Percentiles rank a stretch among this genome's conserved stretches.
phyloP scores from a whole-genome alignment of 805 yeast genomes.

The Priceomyces medius region DNA sequence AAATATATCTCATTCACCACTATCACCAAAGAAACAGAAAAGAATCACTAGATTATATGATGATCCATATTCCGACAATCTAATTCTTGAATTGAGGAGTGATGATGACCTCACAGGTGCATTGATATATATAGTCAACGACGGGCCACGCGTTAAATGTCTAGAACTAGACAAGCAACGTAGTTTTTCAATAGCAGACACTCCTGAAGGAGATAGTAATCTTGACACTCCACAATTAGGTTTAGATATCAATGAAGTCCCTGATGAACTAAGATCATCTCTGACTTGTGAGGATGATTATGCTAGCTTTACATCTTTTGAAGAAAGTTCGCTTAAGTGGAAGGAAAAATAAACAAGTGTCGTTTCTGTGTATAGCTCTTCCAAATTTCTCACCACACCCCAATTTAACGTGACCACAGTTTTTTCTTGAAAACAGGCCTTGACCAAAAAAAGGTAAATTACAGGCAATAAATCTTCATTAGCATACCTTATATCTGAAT shows the following conservation, averaged over 20 bases:
- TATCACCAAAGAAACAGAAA: not conserved
- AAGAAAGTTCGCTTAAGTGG: not conserved
- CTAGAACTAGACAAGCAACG: not conserved
- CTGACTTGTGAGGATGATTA: not conserved
- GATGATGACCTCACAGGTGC: slow-evolving; percentile 9
- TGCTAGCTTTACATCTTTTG: not conserved
- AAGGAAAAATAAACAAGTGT: not conserved
- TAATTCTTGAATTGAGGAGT: not conserved
- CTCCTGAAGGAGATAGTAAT: not conserved
- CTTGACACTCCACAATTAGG: not conserved
- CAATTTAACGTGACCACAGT: not conserved
- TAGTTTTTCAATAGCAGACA: not conserved
- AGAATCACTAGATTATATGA: not conserved
- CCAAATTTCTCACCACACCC: not conserved
- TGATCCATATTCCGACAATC: not conserved
- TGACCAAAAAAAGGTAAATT: not conserved
- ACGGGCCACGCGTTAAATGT: not conserved
- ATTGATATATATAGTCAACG: slow-evolving; percentile 7
- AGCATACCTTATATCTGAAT: not conserved
- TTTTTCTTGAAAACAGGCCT: not conserved
- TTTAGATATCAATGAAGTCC: not conserved
- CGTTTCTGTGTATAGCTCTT: not conserved
- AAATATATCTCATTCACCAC: not conserved
- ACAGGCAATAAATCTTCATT: not conserved
- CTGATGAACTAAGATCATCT: not conserved